Percentiles rank a stretch among this genome's conserved stretches.
phyloP scores from a whole-genome alignment of 2,329 filamentous ascomycete genomes.

The Dactylellina haptotyla region DNA sequence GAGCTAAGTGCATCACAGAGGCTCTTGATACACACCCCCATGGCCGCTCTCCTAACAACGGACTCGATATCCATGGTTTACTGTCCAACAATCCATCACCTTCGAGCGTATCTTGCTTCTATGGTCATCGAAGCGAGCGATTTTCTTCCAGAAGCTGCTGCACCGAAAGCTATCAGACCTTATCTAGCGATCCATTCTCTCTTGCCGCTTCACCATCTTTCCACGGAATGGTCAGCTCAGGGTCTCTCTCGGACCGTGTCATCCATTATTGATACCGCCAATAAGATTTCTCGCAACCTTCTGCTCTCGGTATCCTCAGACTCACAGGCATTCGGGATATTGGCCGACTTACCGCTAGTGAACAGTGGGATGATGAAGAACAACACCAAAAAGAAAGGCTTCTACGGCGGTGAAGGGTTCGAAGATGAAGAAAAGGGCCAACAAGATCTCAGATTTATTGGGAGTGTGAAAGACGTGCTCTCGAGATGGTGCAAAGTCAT shows the following conservation, averaged over 20 bases:
- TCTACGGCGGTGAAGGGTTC: constrained; percentile 41
- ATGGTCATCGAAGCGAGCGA: background rate
- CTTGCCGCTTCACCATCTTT: constrained; percentile 36
- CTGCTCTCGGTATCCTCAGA: constrained; percentile 25
- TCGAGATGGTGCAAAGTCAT: constrained; percentile 32
- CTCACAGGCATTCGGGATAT: constrained; percentile 21
- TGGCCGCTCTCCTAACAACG: constrained; percentile 19
- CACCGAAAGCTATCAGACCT: background rate
- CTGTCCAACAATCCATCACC: constrained; percentile 46
- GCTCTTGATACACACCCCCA: constrained; percentile 29
- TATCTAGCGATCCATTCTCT: constrained; percentile 44
- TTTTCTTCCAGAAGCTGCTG: background rate
- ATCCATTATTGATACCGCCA: constrained; percentile 10
- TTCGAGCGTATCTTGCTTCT: constrained; percentile 48
- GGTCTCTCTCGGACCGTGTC: constrained; percentile 42
- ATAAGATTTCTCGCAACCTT: constrained; percentile 1
- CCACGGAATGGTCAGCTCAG: constrained; percentile 48
- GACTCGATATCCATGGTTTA: constrained; percentile 41
- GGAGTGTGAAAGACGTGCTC: constrained; percentile 32
- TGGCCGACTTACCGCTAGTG: constrained; percentile 34
- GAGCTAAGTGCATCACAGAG: constrained; percentile 14
- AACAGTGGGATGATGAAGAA: constrained; percentile 50
- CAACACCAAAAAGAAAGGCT: constrained; percentile 41
- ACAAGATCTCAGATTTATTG: constrained; percentile 40
- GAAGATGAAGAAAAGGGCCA: constrained; percentile 25